Evolutionary conservation across 495 filamentous ascomycete genomes (phyloP), one percentile per base, ranked within the genome.

Genomic region (Parachaetomium inaequale): DNA sequence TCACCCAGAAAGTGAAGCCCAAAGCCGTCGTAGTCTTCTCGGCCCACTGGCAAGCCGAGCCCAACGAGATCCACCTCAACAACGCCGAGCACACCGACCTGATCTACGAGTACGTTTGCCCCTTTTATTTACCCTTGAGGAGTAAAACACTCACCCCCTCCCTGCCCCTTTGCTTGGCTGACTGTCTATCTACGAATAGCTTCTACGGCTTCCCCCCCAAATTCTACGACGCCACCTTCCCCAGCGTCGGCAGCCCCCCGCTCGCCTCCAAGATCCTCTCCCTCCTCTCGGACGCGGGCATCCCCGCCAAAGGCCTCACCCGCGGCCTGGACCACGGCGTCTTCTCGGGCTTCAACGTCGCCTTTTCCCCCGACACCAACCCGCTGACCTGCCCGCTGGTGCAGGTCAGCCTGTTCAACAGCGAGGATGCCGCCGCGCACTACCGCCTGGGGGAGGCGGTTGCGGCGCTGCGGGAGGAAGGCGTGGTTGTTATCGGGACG

Each of bases 11-110:
- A 67, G 85, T 93, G 34, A 88, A 89, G 69, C 90, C 90, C 21
- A 86, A 85, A 58, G 92, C 91, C 17, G 81, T 94, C 15, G 88
- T 96, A 12, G 90, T 96, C 14, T 91, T 96, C 72, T 93, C 89
- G 12, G 91, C 90, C 26, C 90, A 96, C 75, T 95, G 92, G 92
- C 87, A 93, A 73, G 82, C 79, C 25, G 76, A 76, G 1, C 70
- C 70, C 34, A 75, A 83, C 66, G 79, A 74, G 4, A 82, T 95
- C 58, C 78, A 89, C 67, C 84, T 94, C 64, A 94, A 94, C 73
- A 84, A 81, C 11, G 86, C 83, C 5, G 87, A 87, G 64, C 74
- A 78, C 59, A 88, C 82, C 1, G 85, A 89, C 63, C 70, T 95
- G 68, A 90, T 95, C 50, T 95, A 95, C 75, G 92, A 96, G 84